Conservation (phyloP, 805 yeast species). For the Phaffomyces opuntiae region DNA sequence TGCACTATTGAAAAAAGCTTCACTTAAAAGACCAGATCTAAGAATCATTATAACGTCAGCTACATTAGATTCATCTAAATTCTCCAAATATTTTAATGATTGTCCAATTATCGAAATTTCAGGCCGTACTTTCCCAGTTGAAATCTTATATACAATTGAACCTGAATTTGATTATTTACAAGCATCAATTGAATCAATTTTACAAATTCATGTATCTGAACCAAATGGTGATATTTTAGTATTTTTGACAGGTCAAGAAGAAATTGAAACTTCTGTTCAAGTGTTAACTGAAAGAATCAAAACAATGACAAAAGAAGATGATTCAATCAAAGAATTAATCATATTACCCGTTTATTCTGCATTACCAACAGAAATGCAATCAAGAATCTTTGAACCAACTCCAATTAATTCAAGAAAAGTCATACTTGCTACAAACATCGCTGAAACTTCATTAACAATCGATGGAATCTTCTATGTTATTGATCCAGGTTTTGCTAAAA, state of each 20-base stretch:
- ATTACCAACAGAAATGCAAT: slow-evolving; percentile 84
- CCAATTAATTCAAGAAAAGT: slow-evolving; percentile 81
- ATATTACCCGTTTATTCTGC: slow-evolving; percentile 88
- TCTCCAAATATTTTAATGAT: slow-evolving; percentile 64
- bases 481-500: slow-evolving; percentile 92
- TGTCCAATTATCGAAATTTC: slow-evolving; percentile 85
- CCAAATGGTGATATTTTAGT: slow-evolving; percentile 75
- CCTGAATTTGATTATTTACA: slow-evolving; percentile 86
- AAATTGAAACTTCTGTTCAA: slow-evolving; percentile 86
- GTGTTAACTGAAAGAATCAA: slow-evolving; percentile 59
- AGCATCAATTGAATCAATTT: slow-evolving; percentile 75
- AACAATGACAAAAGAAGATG: slow-evolving; percentile 40
- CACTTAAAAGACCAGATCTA: slow-evolving; percentile 59
- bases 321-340: slow-evolving; percentile 54
- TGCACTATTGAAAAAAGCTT: slow-evolving; percentile 76
- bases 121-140: slow-evolving; percentile 90
- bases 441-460: slow-evolving; percentile 94
- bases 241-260: slow-evolving; percentile 89
- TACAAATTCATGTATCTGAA: slow-evolving; percentile 80
- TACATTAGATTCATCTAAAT: slow-evolving; percentile 83
- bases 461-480: slow-evolving; percentile 89
- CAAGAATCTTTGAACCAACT: slow-evolving; percentile 82
- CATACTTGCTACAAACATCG: slow-evolving; percentile 91
- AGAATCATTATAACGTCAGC: slow-evolving; percentile 87
- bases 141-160: slow-evolving; percentile 65